Evolutionary conservation across 352 stramenopile species (phyloP), one percentile per base, ranked within the genome.

Genomic region (Globisporangium abappressorium): DNA sequence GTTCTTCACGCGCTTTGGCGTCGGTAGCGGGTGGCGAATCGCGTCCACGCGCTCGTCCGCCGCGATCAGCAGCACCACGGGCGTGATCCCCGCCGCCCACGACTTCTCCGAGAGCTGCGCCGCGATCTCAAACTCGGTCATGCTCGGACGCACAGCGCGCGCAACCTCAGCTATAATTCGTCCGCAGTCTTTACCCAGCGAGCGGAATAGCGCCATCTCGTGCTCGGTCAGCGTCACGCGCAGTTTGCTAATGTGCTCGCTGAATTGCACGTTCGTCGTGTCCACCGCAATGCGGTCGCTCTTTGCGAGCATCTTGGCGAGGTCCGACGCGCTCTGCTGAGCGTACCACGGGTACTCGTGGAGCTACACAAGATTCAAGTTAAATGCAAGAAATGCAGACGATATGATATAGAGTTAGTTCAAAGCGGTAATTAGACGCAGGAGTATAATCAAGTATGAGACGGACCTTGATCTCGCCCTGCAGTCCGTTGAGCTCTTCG

Each of bases 21-120:
- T 93, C 28, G 84, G 84, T 34, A 93, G 68, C 24, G 82, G 82
- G 65, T 93, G 84, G 38, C 84, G 82, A 46, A 88, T 90, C 47
- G 66, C 73, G 62, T 93, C 84, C 15, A 84, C 64, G 12, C 84
- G 84, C 62, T 93, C 84, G 56, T 93, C 84, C 6, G 79, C 81
- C 1, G 84, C 84, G 26, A 90, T 76, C 26, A 93, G 67, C 64
- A 84, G 66, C 36, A 92, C 82, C 0, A 90, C 69, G 0, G 82
- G 81, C n/a, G 73, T 82, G 68, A 92, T 90, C 0, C 75, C 81
- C 20, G 64, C 70, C 26, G 57, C 70, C 64, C 73, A 82, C 62
- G 82, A 76, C 43, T 69, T 67, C 22, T 68, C 69, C 1, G 76
- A 74, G 28, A 93, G 71, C 38, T 81, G 67, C 18, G 66, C 73